Base-by-base conservation (phyloP, 1,284 basidiomycete genomes). In the Macrocystidia cucumis region DNA sequence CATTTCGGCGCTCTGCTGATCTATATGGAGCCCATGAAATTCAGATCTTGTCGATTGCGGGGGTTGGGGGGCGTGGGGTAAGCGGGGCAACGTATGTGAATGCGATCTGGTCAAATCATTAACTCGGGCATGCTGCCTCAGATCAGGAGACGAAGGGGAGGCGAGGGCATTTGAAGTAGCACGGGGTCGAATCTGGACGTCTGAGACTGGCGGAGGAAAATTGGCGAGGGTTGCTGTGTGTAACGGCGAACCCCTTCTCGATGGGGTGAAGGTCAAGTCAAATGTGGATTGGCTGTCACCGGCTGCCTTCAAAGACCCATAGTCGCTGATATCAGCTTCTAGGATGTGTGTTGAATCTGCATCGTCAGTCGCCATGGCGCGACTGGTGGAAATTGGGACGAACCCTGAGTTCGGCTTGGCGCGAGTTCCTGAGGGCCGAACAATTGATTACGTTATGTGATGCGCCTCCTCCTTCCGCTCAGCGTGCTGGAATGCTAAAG, bases 1-100 rank as follows among this genome's bases (percentile, higher is more conserved):
- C 30, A 59, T 69, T 9, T 49, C 46, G 2, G 76, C 48, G 17
- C 69, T 69, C 6, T 65, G 67, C 1, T 59, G 47, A 14, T 75
- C 65, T 29, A 88, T 51, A 12, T 49, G 48, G 11, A 75, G 42
- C 11, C 49, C 51, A 37, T 56, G 53, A 9, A 62, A 51, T 32
- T 59, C 55, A 4, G 47, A 41, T 20, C 50, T 44, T 35, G 42
- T 45, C 28, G 51, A 55, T 18, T 44, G 44, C 34, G 40, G 55
- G 27, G n/a, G n/a, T n/a, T 43, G 46, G 28, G 56, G 50, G 13
- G 49, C 16, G 19, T 53, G 48, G 21, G 43, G 42, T 9, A 45
- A 39, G 20, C 51, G 47, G 8, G 62, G 58, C 22, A 60, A 46
- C 9, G 57, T 61, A 23, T 48, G 44, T 6, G 58, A 59, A 3